Evolutionary conservation across 2,329 filamentous ascomycete species (phyloP), one percentile per base, ranked within the genome.

Genomic region (Colletotrichum navitas): DNA sequence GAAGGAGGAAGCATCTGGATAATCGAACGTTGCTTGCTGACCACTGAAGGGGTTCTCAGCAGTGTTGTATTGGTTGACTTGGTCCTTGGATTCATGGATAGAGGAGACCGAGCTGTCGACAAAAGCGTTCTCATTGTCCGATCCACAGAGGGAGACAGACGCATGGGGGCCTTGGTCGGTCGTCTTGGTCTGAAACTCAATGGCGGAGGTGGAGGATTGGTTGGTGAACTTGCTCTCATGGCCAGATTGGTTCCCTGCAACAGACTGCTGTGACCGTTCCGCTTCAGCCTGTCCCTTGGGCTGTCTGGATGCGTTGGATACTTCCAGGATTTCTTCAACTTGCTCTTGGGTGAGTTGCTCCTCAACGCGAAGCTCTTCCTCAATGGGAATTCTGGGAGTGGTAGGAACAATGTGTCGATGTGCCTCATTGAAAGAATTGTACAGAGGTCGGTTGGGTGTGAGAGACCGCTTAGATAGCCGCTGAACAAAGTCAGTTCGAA

Each of bases 351-450:
- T 69, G 36, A 71, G 60, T 26, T 59, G 52, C 5, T 41, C 45
- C 12, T 39, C 45, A 3, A 52, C 24, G 36, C n/a, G 3, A 14
- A 71, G 55, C 8, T 62, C 61, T 14, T 59, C 47, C 32, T 73
- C 65, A 1, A 55, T 63, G 3, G 62, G 54, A 16, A 49, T 34
- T 39, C 49, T 73, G 8, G 62, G 63, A 43, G 58, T 65, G 29
- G 43, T 39, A 6, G 55, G 70, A 16, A 71, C 66, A 29, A 74
- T 73, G 29, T 69, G 65, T 26, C 66, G 65, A 39, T 74, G 70
- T 32, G 72, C 72, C 36, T 74, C 72, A 6, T 56, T 58, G 36
- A 73, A 73, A 6, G 72, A 74, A 21, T 39, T 45, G 26, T 73
- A 74, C 5, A 74, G 51, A 29, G 71, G 41, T 21, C 66, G 66